Percentiles rank a stretch among this genome's conserved stretches.
These are phyloP conservation scores for Priceomyces castillae DNA, from an alignment of 805 yeast species.

Conservation along the genomic window DNA sequence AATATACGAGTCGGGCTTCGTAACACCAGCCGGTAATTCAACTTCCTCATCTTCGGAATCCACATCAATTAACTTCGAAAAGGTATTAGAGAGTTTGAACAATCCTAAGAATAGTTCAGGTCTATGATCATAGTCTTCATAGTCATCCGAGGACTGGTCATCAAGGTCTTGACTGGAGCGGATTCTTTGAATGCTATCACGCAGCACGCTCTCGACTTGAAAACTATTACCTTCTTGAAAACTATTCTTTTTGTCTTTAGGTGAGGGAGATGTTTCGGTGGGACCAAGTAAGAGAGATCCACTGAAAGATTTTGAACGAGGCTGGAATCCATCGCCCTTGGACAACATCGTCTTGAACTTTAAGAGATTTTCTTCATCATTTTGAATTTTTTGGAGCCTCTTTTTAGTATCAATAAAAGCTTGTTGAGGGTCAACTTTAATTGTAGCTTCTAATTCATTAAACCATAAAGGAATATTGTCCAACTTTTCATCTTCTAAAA, in stretches of 20 bases:
- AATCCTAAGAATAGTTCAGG: slow-evolving; percentile 16
- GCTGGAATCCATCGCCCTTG: slow-evolving; percentile 26
- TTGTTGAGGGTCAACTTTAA: slow-evolving; percentile 73
- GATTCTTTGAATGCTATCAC: not conserved
- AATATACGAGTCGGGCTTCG: slow-evolving; percentile 72
- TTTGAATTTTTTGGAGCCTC: slow-evolving; percentile 47
- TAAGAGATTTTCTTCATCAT: slow-evolving; percentile 44
- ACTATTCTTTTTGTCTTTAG: not conserved
- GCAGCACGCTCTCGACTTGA: not conserved
- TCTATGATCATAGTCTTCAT: slow-evolving; percentile 28
- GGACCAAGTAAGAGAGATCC: slow-evolving; percentile 20
- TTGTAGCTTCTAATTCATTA: slow-evolving; percentile 75
- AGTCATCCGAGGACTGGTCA: slow-evolving; percentile 36
- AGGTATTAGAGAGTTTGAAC: slow-evolving; percentile 25
- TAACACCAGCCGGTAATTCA: slow-evolving; percentile 84
- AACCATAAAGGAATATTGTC: slow-evolving; percentile 94
- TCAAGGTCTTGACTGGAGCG: slow-evolving; percentile 15
- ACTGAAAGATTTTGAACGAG: slow-evolving; percentile 40
- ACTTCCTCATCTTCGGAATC: slow-evolving; percentile 85
- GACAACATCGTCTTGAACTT: slow-evolving; percentile 41
- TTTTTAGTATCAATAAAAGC: slow-evolving; percentile 66
- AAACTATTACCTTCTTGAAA: not conserved
- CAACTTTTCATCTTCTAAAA: slow-evolving; percentile 84
- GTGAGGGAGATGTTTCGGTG: not conserved
- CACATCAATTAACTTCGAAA: slow-evolving; percentile 50